Percentiles rank a stretch among this genome's conserved stretches.
Evolutionary conservation across 305 asterid genomes (phyloP).

Genomic region (Fraxinus xanthoxyloides): DNA sequence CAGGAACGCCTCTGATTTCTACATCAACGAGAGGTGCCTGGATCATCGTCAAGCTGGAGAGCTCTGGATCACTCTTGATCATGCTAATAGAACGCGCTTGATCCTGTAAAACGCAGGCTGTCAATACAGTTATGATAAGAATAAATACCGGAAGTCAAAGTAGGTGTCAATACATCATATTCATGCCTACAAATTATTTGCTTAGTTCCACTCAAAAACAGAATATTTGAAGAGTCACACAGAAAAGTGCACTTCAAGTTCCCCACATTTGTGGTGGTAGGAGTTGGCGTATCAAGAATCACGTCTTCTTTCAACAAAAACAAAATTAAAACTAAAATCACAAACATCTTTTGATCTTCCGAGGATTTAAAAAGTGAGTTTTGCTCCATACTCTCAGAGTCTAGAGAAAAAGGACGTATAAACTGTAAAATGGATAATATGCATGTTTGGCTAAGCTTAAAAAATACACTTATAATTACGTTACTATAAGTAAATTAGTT

Average conservation of each 20-base stretch:
- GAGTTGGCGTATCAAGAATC: background rate
- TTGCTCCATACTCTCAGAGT: background rate
- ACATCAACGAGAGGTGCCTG: slow-evolving; percentile 84
- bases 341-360: background rate
- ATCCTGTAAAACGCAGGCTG: slow-evolving; percentile 45
- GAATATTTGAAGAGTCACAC: background rate
- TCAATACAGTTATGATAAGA: slow-evolving; percentile 1
- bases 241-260: background rate
- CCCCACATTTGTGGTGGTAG: background rate
- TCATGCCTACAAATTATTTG: background rate
- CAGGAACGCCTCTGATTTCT: slow-evolving; percentile 88
- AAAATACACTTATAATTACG: background rate
- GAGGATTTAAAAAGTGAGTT: background rate
- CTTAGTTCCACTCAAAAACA: background rate
- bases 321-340: background rate
- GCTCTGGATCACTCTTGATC: slow-evolving; percentile 58
- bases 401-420: background rate
- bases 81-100: slow-evolving; percentile 62
- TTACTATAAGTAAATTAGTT: background rate
- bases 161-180: background rate
- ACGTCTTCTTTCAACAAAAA: background rate
- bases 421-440: background rate
- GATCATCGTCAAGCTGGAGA: slow-evolving; percentile 52
- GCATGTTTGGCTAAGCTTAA: background rate
- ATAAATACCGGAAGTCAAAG: background rate